Conservation (phyloP, 139 green algal genomes). For the Picochlorum sp. region DNA sequence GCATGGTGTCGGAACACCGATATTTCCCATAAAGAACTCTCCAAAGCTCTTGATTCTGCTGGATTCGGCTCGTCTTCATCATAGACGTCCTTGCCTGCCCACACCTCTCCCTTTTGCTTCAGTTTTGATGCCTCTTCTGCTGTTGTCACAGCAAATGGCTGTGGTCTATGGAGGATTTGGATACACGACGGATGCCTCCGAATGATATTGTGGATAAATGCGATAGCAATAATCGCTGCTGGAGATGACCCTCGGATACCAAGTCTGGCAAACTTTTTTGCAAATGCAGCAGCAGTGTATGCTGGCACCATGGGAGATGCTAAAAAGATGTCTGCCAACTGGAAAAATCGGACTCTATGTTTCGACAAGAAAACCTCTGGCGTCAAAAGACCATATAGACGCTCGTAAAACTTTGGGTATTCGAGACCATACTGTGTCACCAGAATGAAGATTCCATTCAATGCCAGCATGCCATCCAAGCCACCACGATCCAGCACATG, state of each 20-base stretch:
- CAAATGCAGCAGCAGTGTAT: slow-evolving; percentile 90
- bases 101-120: slow-evolving; percentile 15
- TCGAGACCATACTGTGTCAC: slow-evolving; percentile 87
- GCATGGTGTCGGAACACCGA: slow-evolving; percentile 70
- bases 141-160: neutral
- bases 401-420: slow-evolving; percentile 77
- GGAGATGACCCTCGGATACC: slow-evolving; percentile 36
- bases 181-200: slow-evolving; percentile 79
- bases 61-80: slow-evolving; percentile 52
- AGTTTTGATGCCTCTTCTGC: neutral
- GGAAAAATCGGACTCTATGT: slow-evolving; percentile 71
- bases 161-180: slow-evolving; percentile 67
- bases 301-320: slow-evolving; percentile 81
- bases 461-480: slow-evolving; percentile 78
- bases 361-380: slow-evolving; percentile 36
- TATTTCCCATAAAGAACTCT: slow-evolving; percentile 94
- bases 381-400: slow-evolving; percentile 71
- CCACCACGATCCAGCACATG: slow-evolving; percentile 60
- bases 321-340: slow-evolving; percentile 86
- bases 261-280: slow-evolving; percentile 83
- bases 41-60: slow-evolving; percentile 59
- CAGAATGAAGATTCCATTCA: slow-evolving; percentile 87
- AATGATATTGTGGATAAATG: slow-evolving; percentile 93
- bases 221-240: slow-evolving; percentile 67
- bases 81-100: slow-evolving; percentile 46